phyloP scores from a whole-genome alignment of 2,329 filamentous ascomycete genomes.

The Boeremia lycopersici region DNA sequence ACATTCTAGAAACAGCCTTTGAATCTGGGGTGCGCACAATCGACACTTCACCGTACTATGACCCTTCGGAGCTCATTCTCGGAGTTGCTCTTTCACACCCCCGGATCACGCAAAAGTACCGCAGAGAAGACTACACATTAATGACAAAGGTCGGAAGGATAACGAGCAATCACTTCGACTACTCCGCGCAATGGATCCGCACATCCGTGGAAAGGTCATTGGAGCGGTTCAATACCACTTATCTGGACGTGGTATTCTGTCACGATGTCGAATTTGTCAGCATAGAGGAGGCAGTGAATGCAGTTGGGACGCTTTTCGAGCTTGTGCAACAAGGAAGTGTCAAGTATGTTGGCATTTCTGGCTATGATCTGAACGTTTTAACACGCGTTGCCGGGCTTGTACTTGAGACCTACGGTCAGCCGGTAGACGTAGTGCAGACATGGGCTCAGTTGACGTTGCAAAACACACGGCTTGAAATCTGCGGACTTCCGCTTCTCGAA shows the following conservation, averaged over 20 bases:
- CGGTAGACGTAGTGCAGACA: conserved; percentile 2
- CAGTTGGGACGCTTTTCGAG: background rate
- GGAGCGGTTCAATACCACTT: background rate
- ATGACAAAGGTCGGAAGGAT: conserved; percentile 5
- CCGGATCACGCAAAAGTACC: background rate
- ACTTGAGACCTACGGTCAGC: background rate
- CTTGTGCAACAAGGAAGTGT: background rate
- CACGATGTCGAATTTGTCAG: conserved; percentile 3
- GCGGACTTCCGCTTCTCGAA: background rate
- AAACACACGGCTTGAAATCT: conserved; percentile 1
- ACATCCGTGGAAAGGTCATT: background rate
- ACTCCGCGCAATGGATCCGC: background rate
- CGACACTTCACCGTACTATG: conserved; percentile 6
- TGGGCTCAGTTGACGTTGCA: conserved; percentile 4
- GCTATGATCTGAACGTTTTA: background rate
- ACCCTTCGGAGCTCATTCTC: conserved; percentile 2
- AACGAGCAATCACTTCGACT: conserved; percentile 1
- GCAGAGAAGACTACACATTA: conserved; percentile 2
- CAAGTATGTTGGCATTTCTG: conserved; percentile 1
- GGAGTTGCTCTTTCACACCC: background rate
- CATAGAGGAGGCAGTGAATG: background rate
- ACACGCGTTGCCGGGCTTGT: background rate
- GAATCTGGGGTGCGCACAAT: background rate
- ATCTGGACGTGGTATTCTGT: conserved; percentile 4
- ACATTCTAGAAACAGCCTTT: conserved; percentile 1